Evolutionary conservation across 495 filamentous ascomycete genomes (phyloP).

Genomic region (Podospora comata): DNA sequence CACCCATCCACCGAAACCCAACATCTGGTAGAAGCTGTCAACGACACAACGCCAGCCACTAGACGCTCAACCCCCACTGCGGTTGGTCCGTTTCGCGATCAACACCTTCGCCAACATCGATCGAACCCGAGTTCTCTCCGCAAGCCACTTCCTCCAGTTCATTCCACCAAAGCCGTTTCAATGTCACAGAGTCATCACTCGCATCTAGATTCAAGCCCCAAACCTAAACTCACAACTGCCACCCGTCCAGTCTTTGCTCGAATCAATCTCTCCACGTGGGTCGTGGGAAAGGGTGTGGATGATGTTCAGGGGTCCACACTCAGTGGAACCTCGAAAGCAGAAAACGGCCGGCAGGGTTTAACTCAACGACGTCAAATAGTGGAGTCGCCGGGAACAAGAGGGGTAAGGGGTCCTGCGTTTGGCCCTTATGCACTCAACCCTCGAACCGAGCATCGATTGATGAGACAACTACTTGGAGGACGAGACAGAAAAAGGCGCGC

Average conservation of each 20-base stretch:
- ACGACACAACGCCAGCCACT: not conserved
- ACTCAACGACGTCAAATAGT: not conserved
- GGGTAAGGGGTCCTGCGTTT: not conserved
- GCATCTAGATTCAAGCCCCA: not conserved
- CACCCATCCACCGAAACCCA: not conserved
- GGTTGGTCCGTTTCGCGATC: no score
- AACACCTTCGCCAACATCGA: no score
- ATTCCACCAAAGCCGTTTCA: not conserved
- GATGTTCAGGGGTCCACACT: not conserved
- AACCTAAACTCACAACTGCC: not conserved
- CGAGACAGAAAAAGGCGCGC: not conserved
- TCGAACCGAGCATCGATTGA: not conserved
- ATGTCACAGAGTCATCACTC: not conserved
- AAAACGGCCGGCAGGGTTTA: not conserved
- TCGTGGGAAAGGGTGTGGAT: not conserved
- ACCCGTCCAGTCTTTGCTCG: not conserved
- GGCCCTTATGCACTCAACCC: not conserved
- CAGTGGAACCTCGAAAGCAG: not conserved
- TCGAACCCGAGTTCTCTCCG: not conserved
- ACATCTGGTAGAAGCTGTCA: not conserved
- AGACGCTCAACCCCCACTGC: not conserved
- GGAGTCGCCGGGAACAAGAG: not conserved
- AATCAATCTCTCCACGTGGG: not conserved
- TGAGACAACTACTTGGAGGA: not conserved
- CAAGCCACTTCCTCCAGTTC: not conserved